Evolutionary conservation across 345 rosid species (phyloP).

Genomic region (Syzygium aqueum): DNA sequence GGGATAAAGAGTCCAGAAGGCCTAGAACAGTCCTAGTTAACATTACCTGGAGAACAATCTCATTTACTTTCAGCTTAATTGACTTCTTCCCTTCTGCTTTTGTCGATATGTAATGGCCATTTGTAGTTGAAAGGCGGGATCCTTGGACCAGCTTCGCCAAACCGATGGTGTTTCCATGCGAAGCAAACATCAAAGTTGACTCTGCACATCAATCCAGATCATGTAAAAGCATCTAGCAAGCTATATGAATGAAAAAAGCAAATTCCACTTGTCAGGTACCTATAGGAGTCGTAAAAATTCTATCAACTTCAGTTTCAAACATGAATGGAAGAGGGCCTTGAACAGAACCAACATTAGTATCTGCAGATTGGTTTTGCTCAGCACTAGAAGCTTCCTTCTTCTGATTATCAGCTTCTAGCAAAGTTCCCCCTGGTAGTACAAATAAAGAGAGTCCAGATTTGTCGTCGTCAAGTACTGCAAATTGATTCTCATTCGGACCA

Average conservation of each 20-base stretch:
- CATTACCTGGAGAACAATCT: constrained; percentile 81
- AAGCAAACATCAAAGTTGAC: constrained; percentile 86
- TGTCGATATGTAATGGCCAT: constrained; percentile 81
- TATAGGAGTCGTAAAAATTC: constrained; percentile 87
- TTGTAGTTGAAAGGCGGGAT: constrained; percentile 55
- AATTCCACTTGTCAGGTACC: constrained; percentile 37
- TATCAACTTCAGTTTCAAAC: constrained; percentile 93
- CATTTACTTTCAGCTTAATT: constrained; percentile 71
- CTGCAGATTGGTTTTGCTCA: constrained; percentile 49
- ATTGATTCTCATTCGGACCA: constrained; percentile 77
- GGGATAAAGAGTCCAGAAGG: not conserved
- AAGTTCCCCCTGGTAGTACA: constrained; percentile 58
- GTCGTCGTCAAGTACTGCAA: constrained; percentile 92
- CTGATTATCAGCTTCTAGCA: constrained; percentile 41
- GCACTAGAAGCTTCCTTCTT: not conserved
- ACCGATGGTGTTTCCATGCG: constrained; percentile 74
- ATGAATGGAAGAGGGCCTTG: constrained; percentile 73
- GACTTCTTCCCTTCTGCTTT: constrained; percentile 78
- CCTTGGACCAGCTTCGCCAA: constrained; percentile 87
- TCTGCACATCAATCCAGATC: constrained; percentile 27
- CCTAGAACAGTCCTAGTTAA: not conserved
- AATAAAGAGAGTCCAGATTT: constrained; percentile 74
- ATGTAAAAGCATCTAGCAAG: constrained; percentile 1
- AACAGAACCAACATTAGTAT: constrained; percentile 50
- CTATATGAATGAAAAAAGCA: constrained; percentile 17